Evolutionary conservation across 257 asterid species (phyloP).

Genomic region (Orobanche coerulescens): DNA sequence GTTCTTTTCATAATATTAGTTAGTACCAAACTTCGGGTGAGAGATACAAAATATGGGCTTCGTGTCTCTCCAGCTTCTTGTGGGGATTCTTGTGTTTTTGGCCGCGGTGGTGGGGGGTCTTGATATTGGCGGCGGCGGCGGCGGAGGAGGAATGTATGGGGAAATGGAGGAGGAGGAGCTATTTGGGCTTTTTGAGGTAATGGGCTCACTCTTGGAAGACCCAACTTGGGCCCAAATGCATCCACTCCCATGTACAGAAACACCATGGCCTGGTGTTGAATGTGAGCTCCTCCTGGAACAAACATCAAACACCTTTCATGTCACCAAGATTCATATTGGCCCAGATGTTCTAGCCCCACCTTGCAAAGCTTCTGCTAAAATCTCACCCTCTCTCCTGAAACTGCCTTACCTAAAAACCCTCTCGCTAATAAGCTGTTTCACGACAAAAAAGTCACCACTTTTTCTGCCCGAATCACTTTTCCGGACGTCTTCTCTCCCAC

Average conservation of each 20-base stretch:
- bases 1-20: background rate
- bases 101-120: conserved; percentile 13
- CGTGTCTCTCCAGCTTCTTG: conserved; percentile 21
- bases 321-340: conserved; percentile 52
- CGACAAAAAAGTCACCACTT: conserved; percentile 4
- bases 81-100: conserved; percentile 23
- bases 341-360: conserved; percentile 41
- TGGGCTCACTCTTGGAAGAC: conserved; percentile 61
- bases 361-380: conserved; percentile 37
- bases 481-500: conserved; percentile 22
- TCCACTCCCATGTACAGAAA: conserved; percentile 51
- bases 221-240: conserved; percentile 50
- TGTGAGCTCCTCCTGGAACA: conserved; percentile 50
- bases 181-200: conserved; percentile 48
- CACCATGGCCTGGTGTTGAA: conserved; percentile 70
- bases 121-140: background rate
- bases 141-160: no score
- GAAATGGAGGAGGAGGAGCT: conserved; percentile 53
- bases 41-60: conserved; percentile 29
- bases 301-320: conserved; percentile 39
- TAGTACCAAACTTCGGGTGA: no score
- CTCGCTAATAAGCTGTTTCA: conserved; percentile 51
- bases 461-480: conserved; percentile 23
- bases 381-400: conserved; percentile 33
- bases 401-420: conserved; percentile 52